Base-by-base conservation (phyloP, 306 rosid genomes). In the Vachellia pachyceras region DNA sequence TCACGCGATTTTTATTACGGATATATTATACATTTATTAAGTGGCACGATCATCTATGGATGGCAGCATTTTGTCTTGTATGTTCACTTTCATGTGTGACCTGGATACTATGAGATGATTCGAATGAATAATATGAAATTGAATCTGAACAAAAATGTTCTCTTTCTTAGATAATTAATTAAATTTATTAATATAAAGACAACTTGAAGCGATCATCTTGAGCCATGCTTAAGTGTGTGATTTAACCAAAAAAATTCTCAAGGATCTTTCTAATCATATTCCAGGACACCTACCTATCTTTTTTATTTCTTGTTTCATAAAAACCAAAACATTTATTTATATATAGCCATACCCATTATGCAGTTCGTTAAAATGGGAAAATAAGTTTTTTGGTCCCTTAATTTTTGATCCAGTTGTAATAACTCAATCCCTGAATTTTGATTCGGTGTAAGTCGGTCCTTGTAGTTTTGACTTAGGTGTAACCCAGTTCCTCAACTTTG, bases 181-280 rank as follows among this genome's bases (percentile, higher is more conserved):
- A 35, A 29, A 37, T 15, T 69, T 61, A 78, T 75, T 82, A 2
- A 29, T 79, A 77, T 76, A 58, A 10, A 82, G 76, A 84, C 76
- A 80, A 69, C 77, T 58, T 57, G 54, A 79, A 79, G 72, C 47
- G 44, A 36, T 80, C 0, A 20, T 55, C 25, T 54, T 79, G 40
- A 69, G 55, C 55, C 79, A 70, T 55, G 63, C 33, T 20, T 69
- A 42, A 63, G 73, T 20, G 13, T 72, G 74, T 42, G 63, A 39
- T 78, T 80, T 76, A 75, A 66, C 76, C 83, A 25, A 83, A 44
- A n/a, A 83, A 72, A 79, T 69, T 71, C 82, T 68, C 65, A 58
- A 9, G 12, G 74, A 69, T 83, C 76, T 50, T 72, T 76, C 69
- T 67, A 66, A 50, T 74, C 77, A 72, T 79, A 46, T 71, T 73